Evolutionary conservation across 768 basidiomycete species (phyloP), one percentile per base, ranked within the genome.

Genomic region (Termitomyces heimii): DNA sequence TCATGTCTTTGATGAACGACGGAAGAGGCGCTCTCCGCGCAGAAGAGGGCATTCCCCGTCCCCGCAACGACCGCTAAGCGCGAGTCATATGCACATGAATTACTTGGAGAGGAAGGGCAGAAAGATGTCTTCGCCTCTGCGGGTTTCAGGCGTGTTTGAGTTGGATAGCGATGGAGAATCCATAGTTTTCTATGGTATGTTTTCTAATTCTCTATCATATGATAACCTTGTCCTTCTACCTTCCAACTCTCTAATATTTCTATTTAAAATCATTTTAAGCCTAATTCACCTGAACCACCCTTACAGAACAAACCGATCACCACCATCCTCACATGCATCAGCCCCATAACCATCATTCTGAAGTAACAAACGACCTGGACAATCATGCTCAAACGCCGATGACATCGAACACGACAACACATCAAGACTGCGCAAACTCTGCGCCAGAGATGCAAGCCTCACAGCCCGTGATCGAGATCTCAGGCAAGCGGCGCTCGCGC

Each of bases 1-100:
- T 24, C 77, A 78, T 59, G 71, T 78, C 31, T 74, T 77, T 54
- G 77, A 77, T 51, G 77, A 79, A 46, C 68, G 66, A 37, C 60
- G 70, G 42, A 62, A 67, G 55, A 65, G 70, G 40, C 66, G 50
- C 12, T 52, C 50, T 3, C 26, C 35, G 37, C 50, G 69, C 34
- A 68, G 63, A 46, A 65, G 60, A 55, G 64, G 65, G 46, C 53
- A 57, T 53, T 62, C 64, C 29, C 53, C 61, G 16, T 62, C 56
- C 26, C 60, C 60, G 16, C 24, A 29, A n/a, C 40, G 49, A 28
- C 55, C 54, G 12, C 42, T 45, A 7, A 58, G 42, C 24, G 50
- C 37, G 4, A 52, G 50, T 39, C 26, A 52, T 29, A 52, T 52
- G 50, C 50, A 52, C 39, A 52, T 39, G 50, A 53, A 43, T 48